Base-by-base conservation (phyloP, 139 green algal species). In the Chlorella sorokiniana region DNA sequence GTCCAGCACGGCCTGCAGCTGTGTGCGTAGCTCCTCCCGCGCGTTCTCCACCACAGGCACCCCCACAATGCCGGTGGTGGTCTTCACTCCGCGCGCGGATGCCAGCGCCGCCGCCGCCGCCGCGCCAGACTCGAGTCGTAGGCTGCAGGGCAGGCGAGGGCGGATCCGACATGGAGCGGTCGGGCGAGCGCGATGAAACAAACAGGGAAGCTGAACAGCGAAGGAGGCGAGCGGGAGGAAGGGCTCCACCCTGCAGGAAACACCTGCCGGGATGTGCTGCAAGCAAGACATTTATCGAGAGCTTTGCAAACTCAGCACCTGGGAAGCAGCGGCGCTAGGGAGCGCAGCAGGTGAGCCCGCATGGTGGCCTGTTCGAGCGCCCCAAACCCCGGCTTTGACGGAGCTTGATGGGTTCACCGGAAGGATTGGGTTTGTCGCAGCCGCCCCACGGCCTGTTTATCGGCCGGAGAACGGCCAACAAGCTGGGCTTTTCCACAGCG, bases 11-110 rank as follows among this genome's bases (percentile, higher is more conserved):
- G 81, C 61, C 42, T 79, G 33, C 33, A 85, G 78, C 45, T 81
- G 80, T 22, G 72, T 56, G 59, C 29, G 61, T 22, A 79, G 72
- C 72, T 59, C 56, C 31, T 59, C 42, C 27, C 56, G 74, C 1
- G 56, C 74, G 42, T 81, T 40, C 56, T 56, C 76, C 56, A 89
- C 88, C 27, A 92, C 65, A 1, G 84, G 80, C 27, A 92, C 41
- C 14, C 88, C 88, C 76, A 92, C 88, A 44, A 92, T 89, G 41
- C 88, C 88, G 20, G 88, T 92, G 25, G 86, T 90, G 25, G 70
- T 61, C 78, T 92, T 92, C 23, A 51, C 51, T 14, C 51, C 83
- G 63, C 78, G 44, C 29, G 33, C 31, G 40, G n/a, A n/a, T n/a
- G 54, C 45, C 37, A 81, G 33, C 54, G 40, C 42, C 1, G 45